These are phyloP conservation scores for Boletus vermiculosoides DNA, from an alignment of 768 basidiomycete species.

Conservation along the genomic window DNA sequence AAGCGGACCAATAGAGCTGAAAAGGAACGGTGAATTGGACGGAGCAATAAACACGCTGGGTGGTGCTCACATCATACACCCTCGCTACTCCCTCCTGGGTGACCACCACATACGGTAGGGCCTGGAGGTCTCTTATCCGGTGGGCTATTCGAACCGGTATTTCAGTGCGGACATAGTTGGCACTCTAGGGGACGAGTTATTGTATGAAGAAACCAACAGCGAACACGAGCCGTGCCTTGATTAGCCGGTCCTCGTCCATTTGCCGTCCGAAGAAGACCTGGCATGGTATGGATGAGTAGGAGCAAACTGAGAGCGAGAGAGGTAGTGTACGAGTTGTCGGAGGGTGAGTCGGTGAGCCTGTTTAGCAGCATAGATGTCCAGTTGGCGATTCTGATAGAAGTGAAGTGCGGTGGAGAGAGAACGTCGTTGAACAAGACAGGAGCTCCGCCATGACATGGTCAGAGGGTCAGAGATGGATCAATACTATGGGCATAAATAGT, in stretches of 20 bases:
- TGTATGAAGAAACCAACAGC: neutral
- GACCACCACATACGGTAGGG: conserved; percentile 82
- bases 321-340: conserved; percentile 64
- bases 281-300: conserved; percentile 4
- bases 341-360: conserved; percentile 71
- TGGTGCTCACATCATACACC: conserved; percentile 74
- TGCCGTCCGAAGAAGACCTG: conserved; percentile 86
- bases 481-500: neutral
- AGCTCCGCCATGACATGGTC: conserved; percentile 29
- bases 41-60: neutral
- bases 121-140: conserved; percentile 81
- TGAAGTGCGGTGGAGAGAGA: conserved; percentile 45
- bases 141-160: conserved; percentile 87
- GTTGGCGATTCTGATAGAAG: conserved; percentile 82
- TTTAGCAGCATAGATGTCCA: conserved; percentile 77
- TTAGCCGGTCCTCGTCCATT: conserved; percentile 74
- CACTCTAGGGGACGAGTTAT: conserved; percentile 51
- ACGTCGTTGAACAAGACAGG: conserved; percentile 18
- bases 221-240: conserved; percentile 51
- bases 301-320: neutral
- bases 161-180: conserved; percentile 88
- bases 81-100: conserved; percentile 79
- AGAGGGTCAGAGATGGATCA: conserved; percentile 5
- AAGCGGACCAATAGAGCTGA: conserved; percentile 84
- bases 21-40: conserved; percentile 1